Conservation (phyloP, 2,329 filamentous ascomycete genomes). For the Didymella segeticola region DNA sequence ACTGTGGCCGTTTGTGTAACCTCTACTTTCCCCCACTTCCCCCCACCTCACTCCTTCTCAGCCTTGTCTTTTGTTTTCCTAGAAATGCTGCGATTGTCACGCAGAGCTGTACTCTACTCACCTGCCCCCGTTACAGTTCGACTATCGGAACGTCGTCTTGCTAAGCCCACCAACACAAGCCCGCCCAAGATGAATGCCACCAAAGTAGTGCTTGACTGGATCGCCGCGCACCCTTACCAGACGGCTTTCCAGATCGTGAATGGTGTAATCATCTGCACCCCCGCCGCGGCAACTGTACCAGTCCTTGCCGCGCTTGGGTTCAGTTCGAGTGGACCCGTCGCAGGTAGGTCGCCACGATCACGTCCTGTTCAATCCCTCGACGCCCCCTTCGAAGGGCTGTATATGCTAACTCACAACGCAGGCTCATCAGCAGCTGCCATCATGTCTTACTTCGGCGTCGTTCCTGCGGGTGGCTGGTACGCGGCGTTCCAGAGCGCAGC, state of each 20-base stretch:
- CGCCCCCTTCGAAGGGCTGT: neutral
- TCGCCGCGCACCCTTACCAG: constrained; percentile 33
- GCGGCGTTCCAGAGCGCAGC: constrained; percentile 40
- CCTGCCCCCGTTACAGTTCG: neutral
- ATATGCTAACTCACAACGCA: constrained; percentile 3
- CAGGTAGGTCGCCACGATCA: constrained; percentile 20
- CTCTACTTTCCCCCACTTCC: neutral
- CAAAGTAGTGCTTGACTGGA: constrained; percentile 23
- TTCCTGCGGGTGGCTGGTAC: constrained; percentile 31
- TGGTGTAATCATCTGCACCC: constrained; percentile 30
- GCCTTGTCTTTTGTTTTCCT: constrained; percentile 1
- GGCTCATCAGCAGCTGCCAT: constrained; percentile 28
- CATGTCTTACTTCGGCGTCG: constrained; percentile 29
- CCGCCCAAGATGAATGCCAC: constrained; percentile 2
- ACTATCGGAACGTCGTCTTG: too few relatives aligned
- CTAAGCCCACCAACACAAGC: neutral
- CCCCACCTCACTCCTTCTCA: neutral
- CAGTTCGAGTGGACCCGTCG: constrained; percentile 27
- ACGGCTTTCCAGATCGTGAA: constrained; percentile 33
- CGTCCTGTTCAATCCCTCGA: neutral
- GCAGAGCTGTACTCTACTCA: neutral
- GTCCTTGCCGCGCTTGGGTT: constrained; percentile 32
- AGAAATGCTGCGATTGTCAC: neutral
- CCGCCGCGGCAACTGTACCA: constrained; percentile 31
- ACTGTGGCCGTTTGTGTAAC: neutral